These are phyloP conservation scores for Capsicum rhomboideum DNA, from an alignment of 257 asterid species.

Conservation along the genomic window DNA sequence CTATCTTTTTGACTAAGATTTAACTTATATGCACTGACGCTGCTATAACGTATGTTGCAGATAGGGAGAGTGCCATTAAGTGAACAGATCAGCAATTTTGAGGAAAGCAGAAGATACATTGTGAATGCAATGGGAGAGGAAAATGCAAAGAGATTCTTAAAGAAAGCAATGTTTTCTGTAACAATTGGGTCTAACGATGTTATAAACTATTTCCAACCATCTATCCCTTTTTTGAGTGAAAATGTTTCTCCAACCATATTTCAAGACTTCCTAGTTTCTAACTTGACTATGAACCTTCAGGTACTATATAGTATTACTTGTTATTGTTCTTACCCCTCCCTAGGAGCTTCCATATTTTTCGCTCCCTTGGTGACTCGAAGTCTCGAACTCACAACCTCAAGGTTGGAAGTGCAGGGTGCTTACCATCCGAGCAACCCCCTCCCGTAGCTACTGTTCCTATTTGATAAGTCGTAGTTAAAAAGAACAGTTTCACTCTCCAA, in stretches of 20 bases:
- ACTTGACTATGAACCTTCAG: constrained; percentile 40
- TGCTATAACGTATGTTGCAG: constrained; percentile 9
- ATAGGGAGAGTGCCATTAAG: constrained; percentile 40
- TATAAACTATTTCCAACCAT: constrained; percentile 40
- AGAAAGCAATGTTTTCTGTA: constrained; percentile 34
- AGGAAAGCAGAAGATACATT: constrained; percentile 31
- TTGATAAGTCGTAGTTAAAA: neutral
- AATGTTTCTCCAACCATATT: constrained; percentile 22
- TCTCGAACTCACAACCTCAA: too few relatives aligned
- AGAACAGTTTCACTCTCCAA: too few relatives aligned
- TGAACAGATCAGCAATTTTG: constrained; percentile 36
- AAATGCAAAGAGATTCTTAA: constrained; percentile 19
- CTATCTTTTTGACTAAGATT: neutral
- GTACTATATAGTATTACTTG: neutral
- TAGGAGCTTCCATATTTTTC: too few relatives aligned
- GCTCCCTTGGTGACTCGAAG: too few relatives aligned
- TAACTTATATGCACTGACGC: neutral
- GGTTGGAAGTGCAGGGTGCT: too few relatives aligned
- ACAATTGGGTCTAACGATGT: constrained; percentile 50
- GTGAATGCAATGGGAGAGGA: constrained; percentile 33
- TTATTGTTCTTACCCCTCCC: too few relatives aligned
- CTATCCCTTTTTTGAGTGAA: constrained; percentile 15
- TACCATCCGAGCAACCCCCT: too few relatives aligned
- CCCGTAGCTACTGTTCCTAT: too few relatives aligned
- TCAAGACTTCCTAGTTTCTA: constrained; percentile 40